These are phyloP conservation scores for Dysphania ambrosioides DNA, from an alignment of 148 eudicot genomes.

Conservation along the genomic window DNA sequence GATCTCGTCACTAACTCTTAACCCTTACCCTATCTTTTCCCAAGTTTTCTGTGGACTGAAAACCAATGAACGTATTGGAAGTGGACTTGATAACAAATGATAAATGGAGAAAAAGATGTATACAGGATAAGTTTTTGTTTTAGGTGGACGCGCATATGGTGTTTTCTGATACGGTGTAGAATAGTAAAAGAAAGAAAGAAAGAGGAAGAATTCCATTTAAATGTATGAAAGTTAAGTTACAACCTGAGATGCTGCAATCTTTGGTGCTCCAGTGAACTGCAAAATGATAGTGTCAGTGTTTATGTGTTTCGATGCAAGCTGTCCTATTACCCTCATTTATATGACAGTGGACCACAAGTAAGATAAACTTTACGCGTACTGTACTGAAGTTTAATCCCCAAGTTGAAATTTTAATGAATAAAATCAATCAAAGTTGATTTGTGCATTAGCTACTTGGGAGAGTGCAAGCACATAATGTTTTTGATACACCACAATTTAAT, in stretches of 20 bases:
- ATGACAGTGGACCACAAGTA: not conserved
- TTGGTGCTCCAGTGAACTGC: not conserved
- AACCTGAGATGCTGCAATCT: not conserved
- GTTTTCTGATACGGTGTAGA: not conserved
- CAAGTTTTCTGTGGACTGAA: not conserved
- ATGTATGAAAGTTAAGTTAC: not conserved
- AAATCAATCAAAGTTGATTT: not conserved
- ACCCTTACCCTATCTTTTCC: not conserved
- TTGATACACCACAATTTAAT: too few relatives aligned
- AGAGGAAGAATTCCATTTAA: not conserved
- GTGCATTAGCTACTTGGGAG: not conserved
- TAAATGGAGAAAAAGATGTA: not conserved
- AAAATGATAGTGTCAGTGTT: not conserved
- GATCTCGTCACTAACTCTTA: too few relatives aligned
- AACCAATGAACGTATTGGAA: not conserved
- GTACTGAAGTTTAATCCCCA: not conserved
- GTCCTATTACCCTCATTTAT: not conserved
- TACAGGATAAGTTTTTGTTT: not conserved
- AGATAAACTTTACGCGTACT: not conserved
- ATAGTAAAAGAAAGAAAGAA: not conserved
- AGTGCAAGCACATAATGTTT: too few relatives aligned
- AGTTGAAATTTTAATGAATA: not conserved
- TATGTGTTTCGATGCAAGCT: not conserved
- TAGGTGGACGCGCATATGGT: not conserved
- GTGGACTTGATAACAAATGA: not conserved